Evolutionary conservation across 345 rosid genomes (phyloP), one percentile per base, ranked within the genome.

Genomic region (Salix suchowensis): DNA sequence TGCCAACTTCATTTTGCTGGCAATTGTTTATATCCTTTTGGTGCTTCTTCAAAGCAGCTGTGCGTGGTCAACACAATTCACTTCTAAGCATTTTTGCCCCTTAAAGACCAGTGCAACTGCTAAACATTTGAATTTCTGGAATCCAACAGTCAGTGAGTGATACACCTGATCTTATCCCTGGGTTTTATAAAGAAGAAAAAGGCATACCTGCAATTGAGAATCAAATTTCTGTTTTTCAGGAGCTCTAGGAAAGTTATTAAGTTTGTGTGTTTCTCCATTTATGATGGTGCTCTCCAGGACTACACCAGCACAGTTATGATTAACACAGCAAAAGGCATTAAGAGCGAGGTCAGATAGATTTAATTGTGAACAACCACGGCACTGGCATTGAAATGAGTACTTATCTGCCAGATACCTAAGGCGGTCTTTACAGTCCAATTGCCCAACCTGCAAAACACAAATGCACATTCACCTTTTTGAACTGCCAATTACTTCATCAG

Each of bases 391-490:
- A 82, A 94, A 94, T 68, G 83, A 89, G 80, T 94, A 94, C 68
- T 86, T 88, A 73, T 90, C 91, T 80, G 88, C 84, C 78, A 94
- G 88, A 86, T 92, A 86, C 74, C 84, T 86, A 69, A 83, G 81
- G 74, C 98, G 94, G 78, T 89, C 90, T 81, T 82, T 78, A 80
- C 91, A 81, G 78, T 87, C 89, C 91, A 85, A 86, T 80, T 90
- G 88, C 55, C 97, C 97, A 65, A 91, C 93, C 97, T 92, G 89
- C 76, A 70, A 75, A 84, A 77, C n/a, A 73, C 12, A 71, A 71
- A 3, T n/a, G 21, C 15, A 32, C 58, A 55, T 18, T 76, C 77
- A 80, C 64, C 23, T 13, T 46, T 46, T 46, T n/a, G 58, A 60
- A 58, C 58, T 36, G 66, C 62, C 70, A 28, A 4, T 14, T 7